A percentile compares a stretch with the other conserved stretches of the same genome.
Evolutionary conservation across 345 rosid species (phyloP).

Genomic region (Geranium brycei): DNA sequence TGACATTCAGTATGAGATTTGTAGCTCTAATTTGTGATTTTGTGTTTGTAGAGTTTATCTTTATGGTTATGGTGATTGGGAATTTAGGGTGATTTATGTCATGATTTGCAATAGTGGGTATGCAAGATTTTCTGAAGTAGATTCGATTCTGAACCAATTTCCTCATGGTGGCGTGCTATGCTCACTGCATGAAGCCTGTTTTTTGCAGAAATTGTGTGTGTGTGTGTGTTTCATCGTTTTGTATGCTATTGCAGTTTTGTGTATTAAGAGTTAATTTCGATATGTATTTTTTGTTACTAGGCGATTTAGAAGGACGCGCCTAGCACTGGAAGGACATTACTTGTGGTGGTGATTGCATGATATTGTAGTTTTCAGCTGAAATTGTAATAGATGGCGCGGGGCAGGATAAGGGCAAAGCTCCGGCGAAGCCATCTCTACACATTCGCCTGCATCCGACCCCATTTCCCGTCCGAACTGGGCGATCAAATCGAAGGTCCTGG

Average conservation of each 20-base stretch:
- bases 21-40: too few species aligned
- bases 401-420: constrained; percentile 75
- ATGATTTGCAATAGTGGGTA: constrained; percentile 3
- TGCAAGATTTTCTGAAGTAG: constrained; percentile 5
- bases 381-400: constrained; percentile 50
- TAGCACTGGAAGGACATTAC: constrained; percentile 1
- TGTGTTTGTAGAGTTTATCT: too few species aligned
- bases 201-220: neutral
- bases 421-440: constrained; percentile 59
- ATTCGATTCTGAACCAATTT: constrained; percentile 5
- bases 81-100: neutral
- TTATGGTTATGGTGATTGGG: too few species aligned
- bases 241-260: too few species aligned
- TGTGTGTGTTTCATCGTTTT: neutral
- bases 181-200: neutral
- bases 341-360: constrained; percentile 7
- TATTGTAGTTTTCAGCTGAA: constrained; percentile 9
- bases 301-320: constrained; percentile 7
- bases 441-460: neutral
- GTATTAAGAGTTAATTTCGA: constrained; percentile 4
- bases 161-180: constrained; percentile 3
- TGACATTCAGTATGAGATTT: too few species aligned
- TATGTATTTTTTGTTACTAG: constrained; percentile 14
- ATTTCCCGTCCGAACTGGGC: neutral
- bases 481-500: constrained; percentile 35